Conservation (phyloP, 2,329 filamentous ascomycete genomes). For the Verticillium nubilum region DNA sequence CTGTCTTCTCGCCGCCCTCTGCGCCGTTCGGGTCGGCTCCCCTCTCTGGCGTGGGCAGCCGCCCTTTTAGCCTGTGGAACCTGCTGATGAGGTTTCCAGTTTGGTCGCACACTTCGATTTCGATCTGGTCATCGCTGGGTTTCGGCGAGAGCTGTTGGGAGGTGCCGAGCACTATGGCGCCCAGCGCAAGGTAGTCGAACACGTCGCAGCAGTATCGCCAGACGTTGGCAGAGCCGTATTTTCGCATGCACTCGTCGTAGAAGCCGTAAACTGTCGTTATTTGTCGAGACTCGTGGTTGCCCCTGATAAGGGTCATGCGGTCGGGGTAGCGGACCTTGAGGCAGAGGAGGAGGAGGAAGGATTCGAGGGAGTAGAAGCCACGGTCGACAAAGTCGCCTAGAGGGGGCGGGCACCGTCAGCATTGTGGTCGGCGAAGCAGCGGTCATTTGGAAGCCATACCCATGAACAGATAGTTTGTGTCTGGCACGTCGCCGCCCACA, state of each 20-base stretch:
- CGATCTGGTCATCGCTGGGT: conserved; percentile 64
- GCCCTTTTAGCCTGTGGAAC: conserved; percentile 47
- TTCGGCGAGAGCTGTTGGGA: conserved; percentile 54
- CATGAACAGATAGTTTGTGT: conserved; percentile 97
- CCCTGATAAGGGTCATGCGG: conserved; percentile 91
- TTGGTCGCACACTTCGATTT: conserved; percentile 90
- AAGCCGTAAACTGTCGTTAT: conserved; percentile 98
- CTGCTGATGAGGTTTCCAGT: conserved; percentile 72
- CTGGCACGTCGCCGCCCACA: conserved; percentile 87
- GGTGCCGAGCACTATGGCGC: conserved; percentile 86
- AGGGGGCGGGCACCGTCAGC: neutral
- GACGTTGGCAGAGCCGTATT: conserved; percentile 94
- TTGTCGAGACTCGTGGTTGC: conserved; percentile 93
- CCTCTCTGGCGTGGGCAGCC: conserved; percentile 17
- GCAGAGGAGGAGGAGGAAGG: conserved; percentile 89
- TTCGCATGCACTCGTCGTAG: conserved; percentile 93
- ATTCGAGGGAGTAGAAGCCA: conserved; percentile 96
- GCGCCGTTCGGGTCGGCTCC: conserved; percentile 9
- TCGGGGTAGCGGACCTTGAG: conserved; percentile 97
- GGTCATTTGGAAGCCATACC: conserved; percentile 43
- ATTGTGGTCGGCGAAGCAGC: neutral
- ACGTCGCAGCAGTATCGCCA: conserved; percentile 98
- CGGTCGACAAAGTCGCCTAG: conserved; percentile 93
- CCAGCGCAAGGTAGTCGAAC: conserved; percentile 92
- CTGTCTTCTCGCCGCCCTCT: conserved; percentile 43